Evolutionary conservation across 2,329 filamentous ascomycete species (phyloP), one percentile per base, ranked within the genome.

Genomic region (Cercospora citrullina): DNA sequence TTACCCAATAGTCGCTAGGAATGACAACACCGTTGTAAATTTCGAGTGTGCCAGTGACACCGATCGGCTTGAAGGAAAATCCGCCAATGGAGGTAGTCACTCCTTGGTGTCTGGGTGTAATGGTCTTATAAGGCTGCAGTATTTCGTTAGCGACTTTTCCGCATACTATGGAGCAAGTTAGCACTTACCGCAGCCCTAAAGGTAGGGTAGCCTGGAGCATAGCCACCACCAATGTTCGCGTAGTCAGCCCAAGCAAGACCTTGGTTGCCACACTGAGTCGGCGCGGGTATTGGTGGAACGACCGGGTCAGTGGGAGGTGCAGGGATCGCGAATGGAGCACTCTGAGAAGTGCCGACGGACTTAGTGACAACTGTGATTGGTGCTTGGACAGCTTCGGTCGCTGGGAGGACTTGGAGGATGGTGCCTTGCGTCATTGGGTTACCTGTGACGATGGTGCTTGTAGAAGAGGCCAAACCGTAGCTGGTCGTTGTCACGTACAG

Each of bases 21-120:
- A 62, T 55, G 23, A 8, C 18, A 9, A 51, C n/a, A 14, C 45
- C 39, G 30, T 61, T 53, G 58, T 66, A 66, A 8, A 66, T 66
- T 3, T 23, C 28, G n/a, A 60, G 8, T 10, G 51, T 65, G 39
- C 42, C 39, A 14, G 58, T 16, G 12, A 33, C 39, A 2, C 30
- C 58, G 10, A 42, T 7, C 12, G 21, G 48, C 3, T 7, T 26
- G 48, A 55, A 55, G 12, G 48, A 55, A 3, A 55, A 28, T 9
- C 48, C 48, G 1, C 48, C 48, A 5, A 55, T 55, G 14, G 48
- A 55, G 48, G 14, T 26, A 2, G 48, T 55, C 5, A n/a, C 3
- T 16, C 48, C 48, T 26, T 55, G 48, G 6, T 55, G 14, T 9
- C 23, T 55, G 0, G 48, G 48, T 28, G 23, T 7, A n/a, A 8